Evolutionary conservation across 805 yeast genomes (phyloP), one percentile per base, ranked within the genome.

Genomic region (Kurtzmaniella cleridarum): DNA sequence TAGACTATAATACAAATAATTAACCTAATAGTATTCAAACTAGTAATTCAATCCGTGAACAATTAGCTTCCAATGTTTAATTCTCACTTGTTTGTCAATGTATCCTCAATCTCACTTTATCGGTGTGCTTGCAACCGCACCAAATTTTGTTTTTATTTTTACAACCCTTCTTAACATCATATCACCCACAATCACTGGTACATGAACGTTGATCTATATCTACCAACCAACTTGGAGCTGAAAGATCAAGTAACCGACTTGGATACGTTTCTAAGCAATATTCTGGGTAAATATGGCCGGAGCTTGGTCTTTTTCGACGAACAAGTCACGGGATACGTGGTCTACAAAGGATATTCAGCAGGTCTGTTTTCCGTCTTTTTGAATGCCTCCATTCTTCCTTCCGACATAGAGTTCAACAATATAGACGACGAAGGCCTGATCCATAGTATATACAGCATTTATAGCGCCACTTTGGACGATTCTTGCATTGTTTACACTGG

Each of bases 271-370:
- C 17, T n/a, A 11, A 5, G 3, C 10, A 8, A 6, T 23, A 13
- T 15, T 13, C 24, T 5, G 24, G 24, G 24, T 20, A 20, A 20
- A 5, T 20, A 5, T 8, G 27, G 27, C 34, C 42, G 60, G 32
- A 30, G 28, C n/a, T 40, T 59, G 15, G 48, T 57, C 15, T 64
- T 61, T 39, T 60, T 55, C 41, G 67, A 62, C 37, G 70, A 64
- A 38, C 33, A 44, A 3, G 45, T 61, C 24, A 36, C 41, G 10
- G 68, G 64, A 1, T 64, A 53, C 41, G 38, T 64, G 17, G 36
- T 59, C 20, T 51, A 48, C 40, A 40, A 51, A 14, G 35, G 39
- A 13, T 27, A 41, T 11, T 18, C 42, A 13, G 35, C 39, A 35
- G 28, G 33, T 28, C 34, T 11, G 42, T 27, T 14, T 18, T 9